Conservation (phyloP, 306 rosid genomes). For the Quercus robur region DNA sequence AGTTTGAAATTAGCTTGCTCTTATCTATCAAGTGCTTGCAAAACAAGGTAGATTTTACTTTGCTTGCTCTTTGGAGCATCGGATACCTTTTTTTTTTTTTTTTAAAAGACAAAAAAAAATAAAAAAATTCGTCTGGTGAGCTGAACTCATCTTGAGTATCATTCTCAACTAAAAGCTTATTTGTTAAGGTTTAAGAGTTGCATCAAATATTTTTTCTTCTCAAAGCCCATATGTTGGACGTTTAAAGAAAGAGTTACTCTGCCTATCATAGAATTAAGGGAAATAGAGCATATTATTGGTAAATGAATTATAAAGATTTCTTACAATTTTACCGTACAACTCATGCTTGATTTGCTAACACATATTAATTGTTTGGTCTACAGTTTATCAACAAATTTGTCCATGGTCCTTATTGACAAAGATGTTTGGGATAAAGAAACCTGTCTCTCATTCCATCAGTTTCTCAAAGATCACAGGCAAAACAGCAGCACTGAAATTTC, state of each 20-base stretch:
- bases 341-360: constrained; percentile 1
- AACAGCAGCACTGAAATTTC: constrained; percentile 36
- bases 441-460: constrained; percentile 22
- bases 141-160: not conserved
- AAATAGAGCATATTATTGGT: constrained; percentile 1
- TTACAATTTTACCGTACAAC: constrained; percentile 14
- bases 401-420: constrained; percentile 74
- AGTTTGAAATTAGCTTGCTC: constrained; percentile 51
- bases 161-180: not conserved
- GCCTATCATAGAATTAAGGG: not conserved
- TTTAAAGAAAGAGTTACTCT: constrained; percentile 2
- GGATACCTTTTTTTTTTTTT: not conserved
- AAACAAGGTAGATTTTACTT: constrained; percentile 41
- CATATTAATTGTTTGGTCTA: constrained; percentile 10
- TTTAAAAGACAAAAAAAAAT: too few species aligned
- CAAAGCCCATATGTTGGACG: not conserved
- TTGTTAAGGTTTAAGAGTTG: not conserved
- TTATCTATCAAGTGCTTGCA: constrained; percentile 44
- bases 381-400: constrained; percentile 43
- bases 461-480: constrained; percentile 33
- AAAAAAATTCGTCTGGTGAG: not conserved
- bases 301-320: not conserved
- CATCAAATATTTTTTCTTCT: not conserved
- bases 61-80: not conserved
- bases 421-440: constrained; percentile 72